These are phyloP conservation scores for Helminthosporium solani DNA, from an alignment of 2,329 filamentous ascomycete genomes.

Conservation along the genomic window DNA sequence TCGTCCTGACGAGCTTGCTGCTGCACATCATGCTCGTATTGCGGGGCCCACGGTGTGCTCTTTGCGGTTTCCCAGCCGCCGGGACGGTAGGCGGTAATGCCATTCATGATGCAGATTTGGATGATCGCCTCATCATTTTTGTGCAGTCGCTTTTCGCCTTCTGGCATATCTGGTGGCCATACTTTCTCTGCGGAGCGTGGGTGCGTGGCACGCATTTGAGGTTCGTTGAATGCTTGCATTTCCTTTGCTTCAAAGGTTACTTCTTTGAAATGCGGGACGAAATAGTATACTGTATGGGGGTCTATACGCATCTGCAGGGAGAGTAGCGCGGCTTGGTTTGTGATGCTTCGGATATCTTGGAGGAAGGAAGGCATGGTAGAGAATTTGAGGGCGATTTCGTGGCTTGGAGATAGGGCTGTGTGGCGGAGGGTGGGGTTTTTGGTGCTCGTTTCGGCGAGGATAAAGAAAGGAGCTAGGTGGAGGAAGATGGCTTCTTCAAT, in stretches of 20 bases:
- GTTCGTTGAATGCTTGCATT: constrained; percentile 27
- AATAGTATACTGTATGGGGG: constrained; percentile 29
- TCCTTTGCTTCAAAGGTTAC: constrained; percentile 11
- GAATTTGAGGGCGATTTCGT: background rate
- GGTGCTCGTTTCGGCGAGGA: constrained; percentile 6
- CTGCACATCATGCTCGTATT: background rate
- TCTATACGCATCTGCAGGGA: constrained; percentile 28
- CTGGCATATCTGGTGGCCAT: constrained; percentile 7
- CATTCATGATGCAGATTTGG: constrained; percentile 24
- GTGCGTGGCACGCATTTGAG: constrained; percentile 10
- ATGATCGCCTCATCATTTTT: constrained; percentile 17
- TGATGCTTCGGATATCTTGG: constrained; percentile 13
- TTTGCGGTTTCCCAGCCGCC: constrained; percentile 30
- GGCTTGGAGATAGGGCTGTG: background rate
- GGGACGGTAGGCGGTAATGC: constrained; percentile 22
- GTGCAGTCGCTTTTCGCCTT: constrained; percentile 13
- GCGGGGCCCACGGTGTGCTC: background rate
- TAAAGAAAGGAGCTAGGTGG: constrained; percentile 24
- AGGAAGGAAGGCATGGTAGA: background rate
- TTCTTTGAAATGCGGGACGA: constrained; percentile 29
- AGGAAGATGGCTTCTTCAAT: constrained; percentile 18
- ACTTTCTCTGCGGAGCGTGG: background rate
- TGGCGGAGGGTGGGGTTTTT: background rate
- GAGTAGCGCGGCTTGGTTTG: constrained; percentile 22
- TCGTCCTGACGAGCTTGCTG: background rate